Evolutionary conservation across 1,139 yeast species (phyloP).

Genomic region (Sugiyamaella pinicola): DNA sequence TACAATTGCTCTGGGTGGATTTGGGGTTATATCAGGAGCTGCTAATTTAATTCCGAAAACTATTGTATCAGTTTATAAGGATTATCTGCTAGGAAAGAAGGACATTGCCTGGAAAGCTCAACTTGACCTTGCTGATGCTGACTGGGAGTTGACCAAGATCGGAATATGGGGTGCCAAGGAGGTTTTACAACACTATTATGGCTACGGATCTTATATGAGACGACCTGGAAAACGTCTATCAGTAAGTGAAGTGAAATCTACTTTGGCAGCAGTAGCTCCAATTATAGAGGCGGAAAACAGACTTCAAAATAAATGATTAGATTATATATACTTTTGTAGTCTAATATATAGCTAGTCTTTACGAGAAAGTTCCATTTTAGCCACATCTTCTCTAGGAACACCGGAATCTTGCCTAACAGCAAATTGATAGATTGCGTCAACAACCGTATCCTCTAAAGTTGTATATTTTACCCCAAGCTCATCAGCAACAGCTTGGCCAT

Average conservation of each 20-base stretch:
- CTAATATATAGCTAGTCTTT: neutral
- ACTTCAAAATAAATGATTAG: neutral
- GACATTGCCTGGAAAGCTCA: slow-evolving; percentile 11
- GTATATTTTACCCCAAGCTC: slow-evolving; percentile 32
- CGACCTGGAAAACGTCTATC: slow-evolving; percentile 11
- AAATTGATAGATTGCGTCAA: slow-evolving; percentile 31
- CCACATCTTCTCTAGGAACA: slow-evolving; percentile 2
- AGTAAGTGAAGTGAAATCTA: neutral
- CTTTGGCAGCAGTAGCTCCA: neutral
- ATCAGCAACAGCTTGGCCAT: slow-evolving; percentile 28
- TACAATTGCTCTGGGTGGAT: slow-evolving; percentile 46
- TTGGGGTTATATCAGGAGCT: slow-evolving; percentile 51
- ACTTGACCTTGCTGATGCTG: slow-evolving; percentile 12
- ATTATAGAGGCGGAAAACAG: neutral
- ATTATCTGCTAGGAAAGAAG: slow-evolving; percentile 1
- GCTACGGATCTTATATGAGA: slow-evolving; percentile 16
- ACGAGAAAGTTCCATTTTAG: neutral
- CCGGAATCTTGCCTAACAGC: slow-evolving; percentile 8
- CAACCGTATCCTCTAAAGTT: slow-evolving; percentile 28
- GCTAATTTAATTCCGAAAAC: slow-evolving; percentile 49
- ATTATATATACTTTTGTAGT: neutral
- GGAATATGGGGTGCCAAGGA: slow-evolving; percentile 18
- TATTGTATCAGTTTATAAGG: slow-evolving; percentile 7
- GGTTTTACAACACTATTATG: slow-evolving; percentile 12
- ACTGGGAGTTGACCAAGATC: slow-evolving; percentile 18